Evolutionary conservation across 176 grass and related monocot species (phyloP).

Genomic region (Dendrocalamus sinicus): DNA sequence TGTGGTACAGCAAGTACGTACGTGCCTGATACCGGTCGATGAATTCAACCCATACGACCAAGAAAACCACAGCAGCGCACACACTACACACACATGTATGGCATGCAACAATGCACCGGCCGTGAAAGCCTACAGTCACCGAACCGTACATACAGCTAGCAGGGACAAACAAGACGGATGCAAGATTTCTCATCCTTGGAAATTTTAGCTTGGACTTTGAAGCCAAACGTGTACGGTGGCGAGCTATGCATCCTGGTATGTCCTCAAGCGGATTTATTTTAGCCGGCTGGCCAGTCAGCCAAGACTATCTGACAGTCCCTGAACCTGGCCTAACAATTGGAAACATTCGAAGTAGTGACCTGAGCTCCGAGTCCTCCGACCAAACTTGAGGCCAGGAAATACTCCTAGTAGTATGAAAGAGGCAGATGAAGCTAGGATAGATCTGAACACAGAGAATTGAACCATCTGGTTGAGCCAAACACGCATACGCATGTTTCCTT

Average conservation of each 20-base stretch:
- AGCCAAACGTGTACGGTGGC: neutral
- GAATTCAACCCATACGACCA: neutral
- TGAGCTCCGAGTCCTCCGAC: neutral
- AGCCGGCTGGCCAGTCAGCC: neutral
- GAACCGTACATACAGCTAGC: neutral
- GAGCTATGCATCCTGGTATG: neutral
- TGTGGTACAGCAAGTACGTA: neutral
- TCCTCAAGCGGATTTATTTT: neutral
- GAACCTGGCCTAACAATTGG: neutral
- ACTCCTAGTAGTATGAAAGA: neutral
- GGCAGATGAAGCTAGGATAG: neutral
- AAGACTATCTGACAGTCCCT: neutral
- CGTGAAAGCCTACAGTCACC: constrained; percentile 15
- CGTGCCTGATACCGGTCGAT: neutral
- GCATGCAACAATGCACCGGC: constrained; percentile 5
- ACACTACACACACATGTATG: constrained; percentile 9
- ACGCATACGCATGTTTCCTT: neutral
- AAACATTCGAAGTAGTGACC: neutral
- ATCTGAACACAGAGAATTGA: neutral
- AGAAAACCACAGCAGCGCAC: neutral
- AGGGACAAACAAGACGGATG: neutral
- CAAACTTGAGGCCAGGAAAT: neutral
- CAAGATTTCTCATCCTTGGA: neutral
- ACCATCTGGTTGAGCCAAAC: neutral
- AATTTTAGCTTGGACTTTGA: neutral